Evolutionary conservation across 768 basidiomycete species (phyloP), one percentile per base, ranked within the genome.

Genomic region (Phlegmacium glaucopus): DNA sequence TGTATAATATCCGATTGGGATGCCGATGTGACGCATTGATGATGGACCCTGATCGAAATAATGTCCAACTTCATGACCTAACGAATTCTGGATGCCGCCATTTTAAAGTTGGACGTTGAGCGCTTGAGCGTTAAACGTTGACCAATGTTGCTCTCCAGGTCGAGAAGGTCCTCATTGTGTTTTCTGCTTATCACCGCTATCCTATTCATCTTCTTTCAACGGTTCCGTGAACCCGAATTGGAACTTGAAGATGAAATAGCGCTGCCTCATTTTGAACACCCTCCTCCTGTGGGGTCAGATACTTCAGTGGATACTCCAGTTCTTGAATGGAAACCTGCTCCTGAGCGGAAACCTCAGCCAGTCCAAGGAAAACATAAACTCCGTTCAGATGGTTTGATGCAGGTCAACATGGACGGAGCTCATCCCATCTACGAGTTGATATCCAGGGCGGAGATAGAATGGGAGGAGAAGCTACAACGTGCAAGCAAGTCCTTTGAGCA

Each of bases 341-440:
- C 32, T 27, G 44, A 39, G 29, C 40, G 37, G 36, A 44, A 26
- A 6, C 11, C 32, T n/a, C 10, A 34, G 32, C 32, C 29, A 34
- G 26, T 44, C 15, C 62, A 66, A 6, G 65, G 55, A n/a, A 55
- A 61, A 29, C 71, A 72, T 46, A 50, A 34, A 12, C 71, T 64
- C 55, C 68, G 67, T 22, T 36, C 64, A 5, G 66, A 73, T 54
- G 73, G 73, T 5, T 52, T 75, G 18, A 47, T 75, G n/a, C 68
- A 72, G 45, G 69, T 72, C 43, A 70, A 71, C 35, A 48, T 60
- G 15, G 61, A 67, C 13, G 72, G 70, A 4, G 60, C 63, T 4
- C 89, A 95, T 63, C 93, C 93, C 4, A 93, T 94, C 52, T 75
- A 85, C 26, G 77, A 77, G 37, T 75, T 94, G 47, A 84, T 94